Evolutionary conservation across 192 early-diverging fungal species (phyloP), one percentile per base, ranked within the genome.

Genomic region (Kappamyces sp.): DNA sequence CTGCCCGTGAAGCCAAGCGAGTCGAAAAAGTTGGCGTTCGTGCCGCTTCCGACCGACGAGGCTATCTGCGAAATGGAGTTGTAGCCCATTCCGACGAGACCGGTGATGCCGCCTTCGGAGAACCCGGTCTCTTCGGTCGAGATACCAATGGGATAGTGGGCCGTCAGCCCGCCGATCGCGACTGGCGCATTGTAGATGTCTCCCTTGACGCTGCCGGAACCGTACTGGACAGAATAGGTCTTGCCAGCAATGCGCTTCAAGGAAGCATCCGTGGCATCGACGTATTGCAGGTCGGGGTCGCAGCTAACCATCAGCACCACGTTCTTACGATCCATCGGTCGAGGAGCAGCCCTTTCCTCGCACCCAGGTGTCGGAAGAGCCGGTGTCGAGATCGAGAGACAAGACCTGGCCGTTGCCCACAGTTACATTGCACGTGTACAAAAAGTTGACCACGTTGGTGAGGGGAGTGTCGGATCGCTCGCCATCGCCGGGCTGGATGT

Each of bases 361-460:
- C 10, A 60, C 59, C 59, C 59, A 60, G 47, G 49, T 40, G 36
- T 60, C 59, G 31, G 36, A 40, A 35, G 59, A 60, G 12, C 59
- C 59, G 49, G 59, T 60, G 49, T 60, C 59, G 37, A 58, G 47
- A 53, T 58, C 57, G 10, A 58, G 34, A 47, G 57, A 46, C 40
- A 58, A 58, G 48, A 47, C 42, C 42, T 58, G 57, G 1, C 57
- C 57, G 15, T 58, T 58, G 37, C 57, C 57, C 10, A 58, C 39
- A 47, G 57, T 58, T 6, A 40, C 44, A 12, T 40, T 58, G 10
- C 34, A 35, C 36, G 34, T 44, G 48, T 58, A 60, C 8, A 60
- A 7, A 35, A 35, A 52, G 51, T 60, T 49, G 33, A 46, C 40
- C 6, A 34, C 47, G 49, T 60, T 49, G 46, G 35, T 40, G 32